Conservation (phyloP, 371 early-diverging fungal genomes). For the Aphelidium insulamus region DNA sequence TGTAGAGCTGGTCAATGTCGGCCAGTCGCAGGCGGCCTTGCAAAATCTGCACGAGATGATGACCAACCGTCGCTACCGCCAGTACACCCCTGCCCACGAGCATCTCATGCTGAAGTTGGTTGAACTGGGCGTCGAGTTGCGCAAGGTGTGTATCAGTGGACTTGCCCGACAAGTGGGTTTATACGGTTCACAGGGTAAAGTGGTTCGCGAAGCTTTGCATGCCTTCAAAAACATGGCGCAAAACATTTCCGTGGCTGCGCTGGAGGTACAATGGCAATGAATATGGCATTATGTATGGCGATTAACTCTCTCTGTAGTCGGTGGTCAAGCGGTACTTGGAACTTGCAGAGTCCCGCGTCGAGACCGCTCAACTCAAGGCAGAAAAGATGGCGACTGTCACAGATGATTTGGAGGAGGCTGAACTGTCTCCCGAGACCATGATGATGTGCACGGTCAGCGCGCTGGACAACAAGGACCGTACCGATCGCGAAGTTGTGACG, state of each 20-base stretch:
- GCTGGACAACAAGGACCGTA: slow-evolving; percentile 82
- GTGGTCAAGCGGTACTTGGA: slow-evolving; percentile 71
- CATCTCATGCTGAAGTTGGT: slow-evolving; percentile 81
- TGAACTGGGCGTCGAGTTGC: slow-evolving; percentile 66
- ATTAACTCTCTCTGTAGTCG: slow-evolving; percentile 7
- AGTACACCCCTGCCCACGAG: slow-evolving; percentile 55
- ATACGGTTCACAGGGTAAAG: too few relatives aligned
- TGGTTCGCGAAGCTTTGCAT: slow-evolving; percentile 82
- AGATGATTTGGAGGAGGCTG: slow-evolving; percentile 83
- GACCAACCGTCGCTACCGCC: slow-evolving; percentile 63
- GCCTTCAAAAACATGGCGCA: slow-evolving; percentile 93
- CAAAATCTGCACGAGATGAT: slow-evolving; percentile 74
- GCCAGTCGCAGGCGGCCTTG: slow-evolving; percentile 64
- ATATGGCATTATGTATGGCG: background rate
- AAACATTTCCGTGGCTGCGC: slow-evolving; percentile 67
- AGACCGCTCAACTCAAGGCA: slow-evolving; percentile 75
- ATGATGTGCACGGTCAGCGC: slow-evolving; percentile 80
- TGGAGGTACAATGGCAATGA: slow-evolving; percentile 33
- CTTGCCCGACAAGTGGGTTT: too few relatives aligned
- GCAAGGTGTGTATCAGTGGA: too few relatives aligned
- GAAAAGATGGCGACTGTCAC: slow-evolving; percentile 59
- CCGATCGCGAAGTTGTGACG: slow-evolving; percentile 87
- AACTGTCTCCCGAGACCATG: slow-evolving; percentile 88
- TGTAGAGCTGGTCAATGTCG: slow-evolving; percentile 75
- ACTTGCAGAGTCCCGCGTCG: slow-evolving; percentile 63